phyloP scores from a whole-genome alignment of 1,284 basidiomycete genomes.

The Polyporus tsugae region DNA sequence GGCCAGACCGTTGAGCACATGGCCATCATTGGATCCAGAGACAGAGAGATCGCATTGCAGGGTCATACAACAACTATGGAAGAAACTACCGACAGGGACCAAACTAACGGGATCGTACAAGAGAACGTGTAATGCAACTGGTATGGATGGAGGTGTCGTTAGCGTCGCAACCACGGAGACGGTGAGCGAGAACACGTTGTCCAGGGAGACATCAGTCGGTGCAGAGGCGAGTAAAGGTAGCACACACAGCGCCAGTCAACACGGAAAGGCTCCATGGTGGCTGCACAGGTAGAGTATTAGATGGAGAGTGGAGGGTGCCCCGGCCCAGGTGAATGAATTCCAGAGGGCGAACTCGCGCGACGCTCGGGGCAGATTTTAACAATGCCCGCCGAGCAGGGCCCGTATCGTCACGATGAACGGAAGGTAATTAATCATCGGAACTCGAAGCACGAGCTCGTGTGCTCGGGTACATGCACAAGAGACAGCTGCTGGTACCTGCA shows the following conservation, averaged over 20 bases:
- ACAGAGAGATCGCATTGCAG: slow-evolving; percentile 24
- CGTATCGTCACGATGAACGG: slow-evolving; percentile 6
- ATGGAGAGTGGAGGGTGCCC: slow-evolving; percentile 6
- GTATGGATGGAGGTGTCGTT: slow-evolving; percentile 32
- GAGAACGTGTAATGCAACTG: slow-evolving; percentile 28
- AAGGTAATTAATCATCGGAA: slow-evolving; percentile 46
- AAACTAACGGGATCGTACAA: slow-evolving; percentile 29
- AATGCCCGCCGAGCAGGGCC: slow-evolving; percentile 12
- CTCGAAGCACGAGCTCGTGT: slow-evolving; percentile 49
- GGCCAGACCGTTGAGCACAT: slow-evolving; percentile 9
- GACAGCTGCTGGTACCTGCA: slow-evolving; percentile 53
- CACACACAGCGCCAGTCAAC: slow-evolving; percentile 4
- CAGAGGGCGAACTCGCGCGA: slow-evolving; percentile 10
- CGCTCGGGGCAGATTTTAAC: slow-evolving; percentile 30
- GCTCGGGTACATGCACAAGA: slow-evolving; percentile 50
- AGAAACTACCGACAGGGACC: slow-evolving; percentile 22
- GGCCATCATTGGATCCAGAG: slow-evolving; percentile 1
- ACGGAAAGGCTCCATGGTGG: slow-evolving; percentile 5
- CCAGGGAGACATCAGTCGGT: slow-evolving; percentile 24
- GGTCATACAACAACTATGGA: slow-evolving; percentile 32
- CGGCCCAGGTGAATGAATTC: not conserved
- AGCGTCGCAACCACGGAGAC: slow-evolving; percentile 24
- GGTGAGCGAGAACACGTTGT: slow-evolving; percentile 28
- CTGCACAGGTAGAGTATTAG: slow-evolving; percentile 15
- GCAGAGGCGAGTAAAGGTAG: slow-evolving; percentile 13